Conservation (phyloP, 305 asterid genomes). For the Rubia tinctorum region DNA sequence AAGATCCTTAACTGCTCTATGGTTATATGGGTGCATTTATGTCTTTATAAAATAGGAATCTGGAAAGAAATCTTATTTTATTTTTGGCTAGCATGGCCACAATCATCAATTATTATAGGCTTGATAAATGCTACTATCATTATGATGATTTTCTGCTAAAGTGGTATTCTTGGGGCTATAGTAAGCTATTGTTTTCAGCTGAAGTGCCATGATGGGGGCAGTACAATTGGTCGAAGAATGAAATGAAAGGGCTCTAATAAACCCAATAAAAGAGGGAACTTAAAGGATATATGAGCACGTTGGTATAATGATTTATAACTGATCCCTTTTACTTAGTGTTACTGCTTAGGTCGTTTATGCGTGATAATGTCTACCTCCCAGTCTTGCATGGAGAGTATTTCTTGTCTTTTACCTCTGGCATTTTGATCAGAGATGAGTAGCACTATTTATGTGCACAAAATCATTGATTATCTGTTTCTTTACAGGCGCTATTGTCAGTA, state of each 20-base stretch:
- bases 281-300: not conserved
- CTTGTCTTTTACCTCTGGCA: not conserved
- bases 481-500: slow-evolving; percentile 73
- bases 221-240: not conserved
- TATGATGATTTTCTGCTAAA: not conserved
- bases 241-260: not conserved
- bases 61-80: not conserved
- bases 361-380: not conserved
- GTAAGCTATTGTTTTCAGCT: not conserved
- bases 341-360: not conserved
- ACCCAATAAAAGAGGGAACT: not conserved
- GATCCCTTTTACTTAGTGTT: not conserved
- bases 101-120: not conserved
- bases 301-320: not conserved
- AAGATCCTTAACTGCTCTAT: not conserved
- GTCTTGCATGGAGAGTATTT: not conserved
- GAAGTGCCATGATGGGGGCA: not conserved
- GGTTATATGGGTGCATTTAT: slow-evolving; percentile 1
- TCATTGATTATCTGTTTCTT: slow-evolving; percentile 22
- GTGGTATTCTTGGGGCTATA: not conserved
- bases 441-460: slow-evolving; percentile 6
- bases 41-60: not conserved
- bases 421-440: not conserved
- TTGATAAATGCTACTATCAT: not conserved
- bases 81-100: not conserved